These are phyloP conservation scores for Starmerella tilneyi DNA, from an alignment of 805 yeast genomes.

Conservation along the genomic window DNA sequence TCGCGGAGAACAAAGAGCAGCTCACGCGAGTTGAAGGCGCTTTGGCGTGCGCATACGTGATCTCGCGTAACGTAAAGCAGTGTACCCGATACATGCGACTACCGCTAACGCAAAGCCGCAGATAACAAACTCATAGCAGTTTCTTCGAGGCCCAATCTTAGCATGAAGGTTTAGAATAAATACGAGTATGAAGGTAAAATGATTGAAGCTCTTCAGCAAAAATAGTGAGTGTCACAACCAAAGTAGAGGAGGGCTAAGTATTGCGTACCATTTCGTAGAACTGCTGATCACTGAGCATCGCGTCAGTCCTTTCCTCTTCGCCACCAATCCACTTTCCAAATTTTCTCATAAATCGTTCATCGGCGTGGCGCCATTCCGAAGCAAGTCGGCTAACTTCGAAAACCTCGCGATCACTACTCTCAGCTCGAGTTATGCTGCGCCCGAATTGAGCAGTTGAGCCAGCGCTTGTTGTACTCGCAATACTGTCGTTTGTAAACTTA, in stretches of 20 bases:
- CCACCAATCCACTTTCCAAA: conserved; percentile 28
- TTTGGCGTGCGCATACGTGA: too few species aligned
- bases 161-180: too few species aligned
- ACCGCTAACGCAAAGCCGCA: too few species aligned
- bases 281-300: conserved; percentile 19
- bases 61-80: too few species aligned
- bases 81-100: too few species aligned
- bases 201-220: not conserved
- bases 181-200: not conserved
- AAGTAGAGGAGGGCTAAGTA: too few species aligned
- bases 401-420: conserved; percentile 21
- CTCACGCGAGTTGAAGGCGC: too few species aligned
- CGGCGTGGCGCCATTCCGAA: conserved; percentile 25
- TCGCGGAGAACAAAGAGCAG: too few species aligned
- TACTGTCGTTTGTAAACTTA: conserved; percentile 14
- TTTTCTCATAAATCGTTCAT: conserved; percentile 26
- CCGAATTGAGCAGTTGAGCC: conserved; percentile 7
- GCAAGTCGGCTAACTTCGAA: conserved; percentile 20
- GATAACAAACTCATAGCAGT: too few species aligned
- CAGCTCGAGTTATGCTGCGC: conserved; percentile 23
- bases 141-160: too few species aligned
- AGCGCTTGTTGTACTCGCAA: conserved; percentile 11
- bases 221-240: too few species aligned
- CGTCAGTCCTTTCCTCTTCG: conserved; percentile 21
- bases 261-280: conserved; percentile 26